Percentiles rank a stretch among this genome's conserved stretches.
Conservation (phyloP, 306 rosid genomes). For the Inga leiocalycina region DNA sequence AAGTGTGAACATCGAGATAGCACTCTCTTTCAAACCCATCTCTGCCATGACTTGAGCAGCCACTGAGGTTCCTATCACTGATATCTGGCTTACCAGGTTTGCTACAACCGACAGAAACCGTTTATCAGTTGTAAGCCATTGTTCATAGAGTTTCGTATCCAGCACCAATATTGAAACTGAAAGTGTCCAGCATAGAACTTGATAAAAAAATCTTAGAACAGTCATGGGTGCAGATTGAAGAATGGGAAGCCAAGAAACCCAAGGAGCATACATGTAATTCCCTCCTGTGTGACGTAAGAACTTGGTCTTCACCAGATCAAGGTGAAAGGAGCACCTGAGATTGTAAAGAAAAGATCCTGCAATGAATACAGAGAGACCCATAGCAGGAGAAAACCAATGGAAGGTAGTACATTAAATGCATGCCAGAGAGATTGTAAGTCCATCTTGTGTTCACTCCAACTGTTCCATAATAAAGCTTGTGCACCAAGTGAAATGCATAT, state of each 20-base stretch:
- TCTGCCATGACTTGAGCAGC: slow-evolving; percentile 48
- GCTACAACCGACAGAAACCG: slow-evolving; percentile 51
- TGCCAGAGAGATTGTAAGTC: slow-evolving; percentile 37
- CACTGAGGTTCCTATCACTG: slow-evolving; percentile 54
- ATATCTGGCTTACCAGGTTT: slow-evolving; percentile 53
- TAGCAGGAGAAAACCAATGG: slow-evolving; percentile 38
- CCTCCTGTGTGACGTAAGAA: slow-evolving; percentile 49
- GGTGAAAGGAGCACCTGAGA: slow-evolving; percentile 50
- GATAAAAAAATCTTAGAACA: slow-evolving; percentile 6
- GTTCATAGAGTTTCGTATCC: slow-evolving; percentile 50
- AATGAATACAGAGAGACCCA: slow-evolving; percentile 45
- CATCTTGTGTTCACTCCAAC: slow-evolving; percentile 38
- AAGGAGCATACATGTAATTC: slow-evolving; percentile 55
- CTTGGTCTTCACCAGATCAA: slow-evolving; percentile 44
- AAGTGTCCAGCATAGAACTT: slow-evolving; percentile 42
- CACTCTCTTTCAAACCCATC: slow-evolving; percentile 57
- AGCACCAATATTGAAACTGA: slow-evolving; percentile 45
- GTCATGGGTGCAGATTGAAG: slow-evolving; percentile 52
- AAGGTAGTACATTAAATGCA: slow-evolving; percentile 36
- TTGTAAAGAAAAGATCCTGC: slow-evolving; percentile 44
- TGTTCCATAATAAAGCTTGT: slow-evolving; percentile 61
- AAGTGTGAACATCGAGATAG: slow-evolving; percentile 45
- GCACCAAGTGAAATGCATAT: slow-evolving; percentile 53
- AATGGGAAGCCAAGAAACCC: slow-evolving; percentile 62
- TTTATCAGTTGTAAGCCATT: slow-evolving; percentile 56